Evolutionary conservation across 371 early-diverging fungal genomes (phyloP), one percentile per base, ranked within the genome.

Genomic region (Circinella minor): DNA sequence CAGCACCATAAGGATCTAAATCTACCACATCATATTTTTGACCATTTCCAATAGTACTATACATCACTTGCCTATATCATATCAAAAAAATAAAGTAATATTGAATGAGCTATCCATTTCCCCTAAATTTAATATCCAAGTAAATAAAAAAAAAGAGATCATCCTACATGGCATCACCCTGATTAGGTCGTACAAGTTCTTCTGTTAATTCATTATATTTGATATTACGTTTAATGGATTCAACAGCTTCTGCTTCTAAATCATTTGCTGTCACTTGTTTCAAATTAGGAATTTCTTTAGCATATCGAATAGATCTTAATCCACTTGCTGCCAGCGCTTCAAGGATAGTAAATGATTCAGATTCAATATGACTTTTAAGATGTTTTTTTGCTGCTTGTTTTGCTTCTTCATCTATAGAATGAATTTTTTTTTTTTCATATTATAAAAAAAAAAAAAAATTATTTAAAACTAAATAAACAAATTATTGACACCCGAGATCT

Each of bases 281-380:
- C n/a, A 98, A 88, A 49, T 88, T 79, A 0, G 89, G 88, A 47
- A 99, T 92, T 78, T 99, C 99, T 75, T 97, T 96, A 46, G 97
- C 96, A 80, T 99, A 99, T 46, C 99, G 91, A 69, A 99, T 93
- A 1, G 99, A 97, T 69, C 99, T 89, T 62, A 99, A 79, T 1
- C 99, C 99, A 55, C 98, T 97, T 3, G 99, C 99, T 3, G 99
- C 92, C 73, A 99, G 92, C 2, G 99, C 99, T 81, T 99, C 99
- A 18, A 99, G 84, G 15, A 99, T 89, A 3, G 89, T 90, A 72
- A 96, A 87, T 9, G 81, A 74, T 14, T 80, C 71, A 11, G 79
- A 55, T 4, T 81, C 77, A 20, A 78, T 77, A 54, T 75, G 55
- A 34, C 69, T 51, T 36, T 76, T 71, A 34, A 81, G 48, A 37